These are phyloP conservation scores for Caloboletus firmus DNA, from an alignment of 1,284 basidiomycete species.

Conservation along the genomic window DNA sequence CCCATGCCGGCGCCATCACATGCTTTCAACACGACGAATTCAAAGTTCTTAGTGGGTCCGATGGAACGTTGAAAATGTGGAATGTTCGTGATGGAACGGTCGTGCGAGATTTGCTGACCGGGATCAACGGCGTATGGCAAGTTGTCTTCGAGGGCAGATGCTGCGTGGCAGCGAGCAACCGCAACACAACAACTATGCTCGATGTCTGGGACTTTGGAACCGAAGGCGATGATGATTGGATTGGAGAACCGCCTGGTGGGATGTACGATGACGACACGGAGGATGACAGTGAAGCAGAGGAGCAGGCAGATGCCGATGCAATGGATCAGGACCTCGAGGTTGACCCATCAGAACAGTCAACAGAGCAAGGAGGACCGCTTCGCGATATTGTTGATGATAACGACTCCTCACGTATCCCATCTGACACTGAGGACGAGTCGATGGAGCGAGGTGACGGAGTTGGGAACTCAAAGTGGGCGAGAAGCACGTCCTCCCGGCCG, in stretches of 20 bases:
- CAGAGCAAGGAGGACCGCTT: conserved; percentile 44
- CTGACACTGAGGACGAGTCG: conserved; percentile 32
- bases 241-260: conserved; percentile 51
- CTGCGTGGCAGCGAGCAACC: conserved; percentile 90
- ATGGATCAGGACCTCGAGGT: conserved; percentile 67
- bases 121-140: conserved; percentile 93
- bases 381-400: conserved; percentile 36
- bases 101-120: conserved; percentile 82
- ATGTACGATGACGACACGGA: conserved; percentile 56
- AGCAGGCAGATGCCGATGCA: conserved; percentile 54
- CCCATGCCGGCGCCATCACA: conserved; percentile 92
- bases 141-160: conserved; percentile 90
- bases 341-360: conserved; percentile 50
- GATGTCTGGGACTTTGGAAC: conserved; percentile 87
- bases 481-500: conserved; percentile 28
- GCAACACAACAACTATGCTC: conserved; percentile 73
- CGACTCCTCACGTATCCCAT: conserved; percentile 22
- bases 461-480: conserved; percentile 40
- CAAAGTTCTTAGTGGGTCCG: conserved; percentile 90
- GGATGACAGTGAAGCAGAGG: conserved; percentile 54
- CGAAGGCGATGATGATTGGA: conserved; percentile 60
- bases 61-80: conserved; percentile 98
- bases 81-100: conserved; percentile 83
- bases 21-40: conserved; percentile 98
- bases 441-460: conserved; percentile 36